Evolutionary conservation across 2,329 filamentous ascomycete species (phyloP).

Genomic region (Monilinia polystroma): DNA sequence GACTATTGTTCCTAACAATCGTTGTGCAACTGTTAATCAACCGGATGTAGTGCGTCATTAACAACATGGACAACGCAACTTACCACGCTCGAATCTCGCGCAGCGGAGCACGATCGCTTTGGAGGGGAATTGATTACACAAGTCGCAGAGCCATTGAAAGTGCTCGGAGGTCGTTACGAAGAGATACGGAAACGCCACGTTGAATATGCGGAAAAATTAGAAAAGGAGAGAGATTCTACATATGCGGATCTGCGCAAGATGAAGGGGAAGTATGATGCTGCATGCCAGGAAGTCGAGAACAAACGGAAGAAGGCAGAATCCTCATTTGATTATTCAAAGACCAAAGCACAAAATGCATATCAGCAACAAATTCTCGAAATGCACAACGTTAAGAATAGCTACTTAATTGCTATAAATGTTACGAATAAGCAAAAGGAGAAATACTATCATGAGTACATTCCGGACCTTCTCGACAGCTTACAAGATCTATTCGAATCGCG

Average conservation of each 20-base stretch:
- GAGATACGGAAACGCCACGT: constrained; percentile 88
- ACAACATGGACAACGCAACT: constrained; percentile 97
- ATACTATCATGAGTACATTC: constrained; percentile 96
- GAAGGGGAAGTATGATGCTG: constrained; percentile 89
- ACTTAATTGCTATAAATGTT: constrained; percentile 92
- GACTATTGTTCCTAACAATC: not conserved
- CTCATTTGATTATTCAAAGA: constrained; percentile 81
- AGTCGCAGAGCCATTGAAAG: constrained; percentile 83
- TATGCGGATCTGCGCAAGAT: constrained; percentile 85
- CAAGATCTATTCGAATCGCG: constrained; percentile 93
- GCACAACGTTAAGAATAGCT: constrained; percentile 98
- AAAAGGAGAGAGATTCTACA: constrained; percentile 81
- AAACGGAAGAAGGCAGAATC: constrained; percentile 93
- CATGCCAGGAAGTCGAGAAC: constrained; percentile 92
- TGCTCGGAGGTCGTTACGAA: constrained; percentile 73
- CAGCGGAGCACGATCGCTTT: constrained; percentile 84
- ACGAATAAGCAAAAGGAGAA: constrained; percentile 97
- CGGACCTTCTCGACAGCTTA: constrained; percentile 86
- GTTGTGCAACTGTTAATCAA: constrained; percentile 22
- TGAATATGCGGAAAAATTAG: constrained; percentile 84
- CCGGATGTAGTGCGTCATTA: constrained; percentile 70
- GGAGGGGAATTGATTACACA: constrained; percentile 74
- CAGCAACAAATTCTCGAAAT: constrained; percentile 91
- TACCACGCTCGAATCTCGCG: constrained; percentile 82
- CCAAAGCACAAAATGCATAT: constrained; percentile 86